Evolutionary conservation across 495 filamentous ascomycete species (phyloP), one percentile per base, ranked within the genome.

Genomic region (Hypoxylon rickii): DNA sequence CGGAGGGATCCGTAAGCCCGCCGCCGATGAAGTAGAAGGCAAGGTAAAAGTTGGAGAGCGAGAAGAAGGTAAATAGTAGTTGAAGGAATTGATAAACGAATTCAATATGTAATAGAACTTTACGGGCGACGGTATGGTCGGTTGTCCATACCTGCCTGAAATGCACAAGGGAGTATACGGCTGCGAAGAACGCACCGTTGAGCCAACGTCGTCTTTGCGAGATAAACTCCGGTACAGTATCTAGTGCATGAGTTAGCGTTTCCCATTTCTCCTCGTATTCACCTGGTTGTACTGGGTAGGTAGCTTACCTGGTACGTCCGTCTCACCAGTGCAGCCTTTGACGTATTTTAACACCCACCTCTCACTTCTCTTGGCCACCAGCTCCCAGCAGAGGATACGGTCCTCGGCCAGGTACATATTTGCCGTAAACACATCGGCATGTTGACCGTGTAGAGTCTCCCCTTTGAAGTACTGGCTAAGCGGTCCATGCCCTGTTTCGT

Each of bases 371-470:
- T 99, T 99, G 1, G 94, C 93, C 5, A 99, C 94, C 45, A 99
- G 73, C 82, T 99, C 95, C 93, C 93, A 99, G 73, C 95, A 99
- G 12, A 99, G 79, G 71, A 99, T 99, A 73, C 95, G 88, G 76
- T 99, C 95, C 69, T 99, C 95, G 10, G 95, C 95, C 38, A 99
- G 78, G 65, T 97, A 97, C 95, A 99, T 99, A 65, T 99, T 99
- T 3, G 95, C 95, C 0, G 95, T 97, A 67, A 99, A 99, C 5
- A 99, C 92, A 67, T 97, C 95, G 3, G 95, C 94, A 68, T 97
- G 90, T 63, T 96, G 90, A 8, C 95, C 95, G 67, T 96, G 93
- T 47, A 99, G 70, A 1, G 92, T 97, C 74, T 99, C 95, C 55
- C 95, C 95, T 75, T 97, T 97, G 83, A 99, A 99, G 71, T 99